Conservation (phyloP, 495 filamentous ascomycete genomes). For the Talaromyces ruber region DNA sequence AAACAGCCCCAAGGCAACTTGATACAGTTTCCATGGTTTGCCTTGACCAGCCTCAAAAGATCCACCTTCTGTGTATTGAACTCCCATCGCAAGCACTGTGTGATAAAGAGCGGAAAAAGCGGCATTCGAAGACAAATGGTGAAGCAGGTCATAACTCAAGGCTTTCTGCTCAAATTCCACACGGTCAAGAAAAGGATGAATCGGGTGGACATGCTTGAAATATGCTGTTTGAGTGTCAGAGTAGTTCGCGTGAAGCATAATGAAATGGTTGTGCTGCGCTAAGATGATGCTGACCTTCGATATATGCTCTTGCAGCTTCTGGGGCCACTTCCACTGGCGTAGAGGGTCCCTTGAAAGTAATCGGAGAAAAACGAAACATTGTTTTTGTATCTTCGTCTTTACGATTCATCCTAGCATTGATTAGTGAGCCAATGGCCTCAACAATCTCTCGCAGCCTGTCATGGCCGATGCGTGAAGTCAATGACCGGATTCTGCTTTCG, state of each 20-base stretch:
- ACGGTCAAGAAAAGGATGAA: conserved; percentile 26
- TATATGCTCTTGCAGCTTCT: conserved; percentile 1
- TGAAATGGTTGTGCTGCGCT: neutral
- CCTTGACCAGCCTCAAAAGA: conserved; percentile 25
- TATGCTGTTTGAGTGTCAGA: conserved; percentile 13
- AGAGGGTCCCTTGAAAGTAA: conserved; percentile 6
- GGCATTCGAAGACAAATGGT: conserved; percentile 7
- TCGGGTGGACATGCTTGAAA: conserved; percentile 24
- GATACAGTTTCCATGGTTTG: conserved; percentile 23
- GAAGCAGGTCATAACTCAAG: conserved; percentile 5
- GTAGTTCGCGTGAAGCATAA: neutral
- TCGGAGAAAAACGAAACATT: neutral
- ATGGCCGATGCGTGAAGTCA: conserved; percentile 23
- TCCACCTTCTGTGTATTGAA: conserved; percentile 21
- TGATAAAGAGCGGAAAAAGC: conserved; percentile 25
- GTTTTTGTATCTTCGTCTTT: neutral
- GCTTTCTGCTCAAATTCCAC: conserved; percentile 18
- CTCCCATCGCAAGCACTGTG: conserved; percentile 26
- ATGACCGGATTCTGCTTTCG: conserved; percentile 19
- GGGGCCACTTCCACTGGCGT: neutral
- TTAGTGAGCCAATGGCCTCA: conserved; percentile 14
- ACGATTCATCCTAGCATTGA: conserved; percentile 11
- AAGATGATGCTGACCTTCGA: neutral
- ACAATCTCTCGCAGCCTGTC: conserved; percentile 25
- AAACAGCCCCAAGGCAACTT: conserved; percentile 16